A percentile compares a stretch with the other conserved stretches of the same genome.
Conservation (phyloP, 2,329 filamentous ascomycete genomes). For the Fusarium nisikadoi region DNA sequence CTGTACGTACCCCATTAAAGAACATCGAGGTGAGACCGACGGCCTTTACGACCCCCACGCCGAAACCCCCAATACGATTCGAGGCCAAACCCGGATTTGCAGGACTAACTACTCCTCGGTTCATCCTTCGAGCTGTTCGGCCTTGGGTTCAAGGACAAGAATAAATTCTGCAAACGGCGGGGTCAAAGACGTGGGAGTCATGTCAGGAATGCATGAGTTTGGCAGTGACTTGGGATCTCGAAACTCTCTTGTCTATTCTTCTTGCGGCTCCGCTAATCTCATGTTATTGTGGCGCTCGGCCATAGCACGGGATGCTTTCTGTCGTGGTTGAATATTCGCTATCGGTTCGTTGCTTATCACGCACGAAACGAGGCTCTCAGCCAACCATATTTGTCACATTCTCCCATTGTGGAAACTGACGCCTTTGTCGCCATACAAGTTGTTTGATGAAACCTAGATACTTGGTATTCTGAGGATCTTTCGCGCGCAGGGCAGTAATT, state of each 20-base stretch:
- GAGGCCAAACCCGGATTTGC: not conserved
- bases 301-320: constrained; percentile 11
- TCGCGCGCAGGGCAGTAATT: not conserved
- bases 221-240: not conserved
- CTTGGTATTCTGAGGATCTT: not conserved
- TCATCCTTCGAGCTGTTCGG: not conserved
- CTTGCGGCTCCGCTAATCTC: constrained; percentile 23
- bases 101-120: not conserved
- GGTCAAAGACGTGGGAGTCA: not conserved
- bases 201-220: constrained; percentile 8
- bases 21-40: not conserved
- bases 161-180: not conserved
- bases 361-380: constrained; percentile 9
- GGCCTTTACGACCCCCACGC: constrained; percentile 12
- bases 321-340: constrained; percentile 6
- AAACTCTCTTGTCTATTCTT: not conserved
- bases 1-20: not conserved
- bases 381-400: constrained; percentile 8
- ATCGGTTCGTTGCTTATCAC: constrained; percentile 29
- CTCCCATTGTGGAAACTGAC: constrained; percentile 1
- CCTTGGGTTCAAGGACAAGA: not conserved
- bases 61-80: constrained; percentile 7
- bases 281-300: constrained; percentile 17
- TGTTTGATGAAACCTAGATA: not conserved
- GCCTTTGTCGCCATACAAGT: not conserved